Percentiles rank a stretch among this genome's conserved stretches.
Evolutionary conservation across 2,329 filamentous ascomycete genomes (phyloP).

Genomic region (Neonectria coccinea): DNA sequence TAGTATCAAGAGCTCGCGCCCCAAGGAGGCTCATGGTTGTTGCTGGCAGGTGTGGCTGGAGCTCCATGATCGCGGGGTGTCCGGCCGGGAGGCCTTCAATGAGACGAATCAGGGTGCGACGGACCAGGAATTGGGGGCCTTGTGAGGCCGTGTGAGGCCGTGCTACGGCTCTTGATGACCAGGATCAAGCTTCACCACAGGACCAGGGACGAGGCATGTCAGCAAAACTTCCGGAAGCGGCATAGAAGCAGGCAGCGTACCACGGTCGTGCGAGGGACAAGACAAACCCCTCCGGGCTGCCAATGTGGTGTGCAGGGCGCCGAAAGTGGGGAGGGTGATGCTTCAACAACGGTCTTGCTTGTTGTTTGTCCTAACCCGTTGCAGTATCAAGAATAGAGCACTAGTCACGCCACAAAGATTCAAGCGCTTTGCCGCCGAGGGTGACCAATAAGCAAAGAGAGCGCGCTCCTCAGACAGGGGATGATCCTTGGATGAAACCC

Average conservation of each 20-base stretch:
- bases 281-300: conserved; percentile 24
- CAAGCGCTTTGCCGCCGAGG: conserved; percentile 8
- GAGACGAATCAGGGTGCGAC: conserved; percentile 33
- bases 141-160: conserved; percentile 30
- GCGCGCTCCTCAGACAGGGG: background rate
- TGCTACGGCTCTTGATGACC: conserved; percentile 27
- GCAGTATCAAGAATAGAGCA: conserved; percentile 35
- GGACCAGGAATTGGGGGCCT: conserved; percentile 16
- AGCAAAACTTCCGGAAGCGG: conserved; percentile 39
- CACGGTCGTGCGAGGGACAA: conserved; percentile 16
- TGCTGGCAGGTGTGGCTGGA: conserved; percentile 41
- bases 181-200: conserved; percentile 16
- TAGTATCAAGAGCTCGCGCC: conserved; percentile 29
- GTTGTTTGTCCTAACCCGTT: conserved; percentile 23
- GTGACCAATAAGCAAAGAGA: conserved; percentile 24
- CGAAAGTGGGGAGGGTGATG: conserved; percentile 9
- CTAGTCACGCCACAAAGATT: conserved; percentile 18
- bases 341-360: background rate
- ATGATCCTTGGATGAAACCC: background rate
- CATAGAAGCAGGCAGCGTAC: conserved; percentile 29
- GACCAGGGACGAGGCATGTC: conserved; percentile 22
- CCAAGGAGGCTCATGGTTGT: conserved; percentile 22
- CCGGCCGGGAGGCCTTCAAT: conserved; percentile 44
- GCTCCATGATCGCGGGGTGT: conserved; percentile 39
- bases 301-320: conserved; percentile 32